Conservation (phyloP, 202 grass and related monocot genomes). For the Setaria viridis region DNA sequence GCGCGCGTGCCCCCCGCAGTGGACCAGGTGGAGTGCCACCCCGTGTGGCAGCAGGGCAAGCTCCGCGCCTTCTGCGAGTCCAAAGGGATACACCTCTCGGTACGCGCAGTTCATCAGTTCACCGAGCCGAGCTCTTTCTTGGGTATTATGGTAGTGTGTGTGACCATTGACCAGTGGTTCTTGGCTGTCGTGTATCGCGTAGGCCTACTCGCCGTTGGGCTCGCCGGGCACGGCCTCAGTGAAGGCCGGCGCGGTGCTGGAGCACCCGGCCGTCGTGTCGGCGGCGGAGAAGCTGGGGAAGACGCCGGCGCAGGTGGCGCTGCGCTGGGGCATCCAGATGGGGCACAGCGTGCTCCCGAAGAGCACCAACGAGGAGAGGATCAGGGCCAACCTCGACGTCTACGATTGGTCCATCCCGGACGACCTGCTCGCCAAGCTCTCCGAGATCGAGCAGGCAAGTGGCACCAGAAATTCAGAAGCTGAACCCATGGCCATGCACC, state of each 20-base stretch:
- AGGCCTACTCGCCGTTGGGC: constrained; percentile 78
- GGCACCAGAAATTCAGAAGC: not conserved
- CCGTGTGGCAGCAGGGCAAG: constrained; percentile 66
- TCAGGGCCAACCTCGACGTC: constrained; percentile 67
- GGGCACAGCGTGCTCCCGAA: constrained; percentile 83
- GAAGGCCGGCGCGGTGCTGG: constrained; percentile 49
- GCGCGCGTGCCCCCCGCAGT: constrained; percentile 73
- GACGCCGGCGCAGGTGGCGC: constrained; percentile 68
- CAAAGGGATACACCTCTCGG: constrained; percentile 75
- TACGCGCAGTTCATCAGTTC: constrained; percentile 32
- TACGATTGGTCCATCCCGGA: constrained; percentile 74
- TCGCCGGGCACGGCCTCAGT: constrained; percentile 58
- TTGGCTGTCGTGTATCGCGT: not conserved
- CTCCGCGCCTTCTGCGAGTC: constrained; percentile 61
- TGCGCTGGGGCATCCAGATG: constrained; percentile 77
- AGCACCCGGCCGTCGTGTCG: constrained; percentile 50
- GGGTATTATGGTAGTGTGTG: no score
- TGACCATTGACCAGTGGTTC: not conserved
- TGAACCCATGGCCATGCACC: no score
- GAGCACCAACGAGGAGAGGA: constrained; percentile 67
- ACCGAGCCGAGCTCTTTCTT: not conserved
- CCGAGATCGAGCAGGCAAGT: constrained; percentile 76
- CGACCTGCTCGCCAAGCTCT: constrained; percentile 56
- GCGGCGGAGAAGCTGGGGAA: constrained; percentile 60
- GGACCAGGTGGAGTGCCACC: constrained; percentile 82